Evolutionary conservation across 805 yeast species (phyloP).

Genomic region (Hanseniaspora hatyaiensis): DNA sequence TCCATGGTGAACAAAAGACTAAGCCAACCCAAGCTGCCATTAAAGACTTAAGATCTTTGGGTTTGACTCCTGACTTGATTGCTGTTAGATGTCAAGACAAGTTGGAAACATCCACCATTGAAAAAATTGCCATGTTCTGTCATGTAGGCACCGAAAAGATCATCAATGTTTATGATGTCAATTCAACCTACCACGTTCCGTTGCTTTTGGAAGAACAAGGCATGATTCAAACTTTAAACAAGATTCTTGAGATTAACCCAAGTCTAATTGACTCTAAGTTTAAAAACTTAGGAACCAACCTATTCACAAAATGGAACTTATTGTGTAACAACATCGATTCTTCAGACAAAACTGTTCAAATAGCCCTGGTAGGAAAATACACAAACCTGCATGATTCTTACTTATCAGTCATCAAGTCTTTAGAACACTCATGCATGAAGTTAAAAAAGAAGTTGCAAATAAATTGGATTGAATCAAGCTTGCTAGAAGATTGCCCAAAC

Average conservation of each 20-base stretch:
- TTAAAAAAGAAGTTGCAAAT: slow-evolving; percentile 75
- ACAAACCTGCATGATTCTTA: slow-evolving; percentile 91
- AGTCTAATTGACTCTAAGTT: slow-evolving; percentile 41
- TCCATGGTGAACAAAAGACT: slow-evolving; percentile 97
- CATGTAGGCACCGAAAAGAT: slow-evolving; percentile 98
- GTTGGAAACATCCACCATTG: slow-evolving; percentile 74
- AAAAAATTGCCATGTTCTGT: slow-evolving; percentile 96
- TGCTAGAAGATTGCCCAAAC: slow-evolving; percentile 67
- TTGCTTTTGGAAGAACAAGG: slow-evolving; percentile 77
- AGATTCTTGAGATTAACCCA: slow-evolving; percentile 49
- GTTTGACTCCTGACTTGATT: slow-evolving; percentile 90
- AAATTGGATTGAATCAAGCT: slow-evolving; percentile 91
- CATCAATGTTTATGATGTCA: slow-evolving; percentile 90
- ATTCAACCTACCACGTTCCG: slow-evolving; percentile 96
- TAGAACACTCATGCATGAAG: slow-evolving; percentile 90
- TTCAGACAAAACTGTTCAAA: slow-evolving; percentile 75
- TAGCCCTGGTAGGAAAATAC: slow-evolving; percentile 95
- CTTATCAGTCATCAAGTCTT: slow-evolving; percentile 83
- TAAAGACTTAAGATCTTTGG: slow-evolving; percentile 88
- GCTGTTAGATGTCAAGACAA: slow-evolving; percentile 91
- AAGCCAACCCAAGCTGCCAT: slow-evolving; percentile 99
- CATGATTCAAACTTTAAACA: slow-evolving; percentile 58
- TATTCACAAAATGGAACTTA: slow-evolving; percentile 67
- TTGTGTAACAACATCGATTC: slow-evolving; percentile 73
- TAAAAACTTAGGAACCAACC: slow-evolving; percentile 48